phyloP scores from a whole-genome alignment of 441 rosid genomes.

The Eruca vesicaria region DNA sequence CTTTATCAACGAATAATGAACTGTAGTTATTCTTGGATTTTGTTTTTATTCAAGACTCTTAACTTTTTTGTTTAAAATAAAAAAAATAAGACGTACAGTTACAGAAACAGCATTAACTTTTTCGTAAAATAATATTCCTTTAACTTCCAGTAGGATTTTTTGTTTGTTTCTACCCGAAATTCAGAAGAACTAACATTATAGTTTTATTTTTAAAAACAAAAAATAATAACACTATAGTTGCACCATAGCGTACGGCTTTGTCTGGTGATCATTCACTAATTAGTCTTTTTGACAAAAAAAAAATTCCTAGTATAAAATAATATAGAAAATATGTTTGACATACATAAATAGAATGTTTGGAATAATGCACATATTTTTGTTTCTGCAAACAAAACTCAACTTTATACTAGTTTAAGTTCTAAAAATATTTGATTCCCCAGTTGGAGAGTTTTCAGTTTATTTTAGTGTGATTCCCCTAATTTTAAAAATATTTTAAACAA shows the following conservation, averaged over 20 bases:
- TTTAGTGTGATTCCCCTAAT: background rate
- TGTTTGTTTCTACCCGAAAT: background rate
- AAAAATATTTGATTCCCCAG: background rate
- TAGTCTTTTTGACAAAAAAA: background rate
- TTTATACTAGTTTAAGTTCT: background rate
- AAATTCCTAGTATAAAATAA: background rate
- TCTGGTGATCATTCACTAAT: background rate
- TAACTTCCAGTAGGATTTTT: background rate
- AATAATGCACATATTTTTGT: background rate
- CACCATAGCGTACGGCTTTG: background rate
- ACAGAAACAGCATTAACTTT: slow-evolving; percentile 15
- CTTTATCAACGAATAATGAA: background rate
- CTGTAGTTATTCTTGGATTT: background rate
- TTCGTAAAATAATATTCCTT: background rate
- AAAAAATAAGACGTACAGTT: background rate
- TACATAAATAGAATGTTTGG: background rate
- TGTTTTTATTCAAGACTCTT: background rate
- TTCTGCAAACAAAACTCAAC: background rate
- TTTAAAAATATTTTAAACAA: background rate
- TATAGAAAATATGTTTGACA: background rate
- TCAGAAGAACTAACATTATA: slow-evolving; percentile 4
- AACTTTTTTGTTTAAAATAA: background rate
- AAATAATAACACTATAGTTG: slow-evolving; percentile 1
- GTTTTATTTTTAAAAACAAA: background rate
- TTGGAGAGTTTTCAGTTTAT: background rate